phyloP scores from a whole-genome alignment of 768 basidiomycete species.

The Mycena pura region DNA sequence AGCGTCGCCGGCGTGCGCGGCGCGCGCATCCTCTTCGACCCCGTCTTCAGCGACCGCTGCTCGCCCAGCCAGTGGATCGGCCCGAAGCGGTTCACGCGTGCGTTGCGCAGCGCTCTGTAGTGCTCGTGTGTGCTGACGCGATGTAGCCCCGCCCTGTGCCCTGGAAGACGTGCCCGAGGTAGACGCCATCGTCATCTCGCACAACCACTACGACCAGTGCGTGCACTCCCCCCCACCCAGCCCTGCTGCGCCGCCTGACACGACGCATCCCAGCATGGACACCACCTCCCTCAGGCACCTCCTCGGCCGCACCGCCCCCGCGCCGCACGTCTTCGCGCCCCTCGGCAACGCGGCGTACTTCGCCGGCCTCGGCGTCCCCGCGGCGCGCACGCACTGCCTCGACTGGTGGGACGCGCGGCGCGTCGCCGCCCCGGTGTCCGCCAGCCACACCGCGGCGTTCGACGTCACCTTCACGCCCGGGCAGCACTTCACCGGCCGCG shows the following conservation, averaged over 20 bases:
- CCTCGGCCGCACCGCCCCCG: constrained; percentile 36
- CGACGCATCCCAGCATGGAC: constrained; percentile 47
- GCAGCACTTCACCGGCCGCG: constrained; percentile 68
- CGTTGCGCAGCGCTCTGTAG: constrained; percentile 2
- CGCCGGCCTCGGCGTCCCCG: constrained; percentile 44
- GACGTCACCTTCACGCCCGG: constrained; percentile 65
- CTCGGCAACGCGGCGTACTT: constrained; percentile 58
- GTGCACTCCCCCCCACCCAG: constrained; percentile 13
- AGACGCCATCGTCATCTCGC: constrained; percentile 69
- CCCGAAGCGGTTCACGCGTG: constrained; percentile 56
- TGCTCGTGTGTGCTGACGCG: not conserved
- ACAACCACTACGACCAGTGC: constrained; percentile 62
- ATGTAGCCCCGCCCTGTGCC: constrained; percentile 53
- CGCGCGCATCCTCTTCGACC: constrained; percentile 58
- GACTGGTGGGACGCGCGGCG: constrained; percentile 69
- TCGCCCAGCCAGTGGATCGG: constrained; percentile 53
- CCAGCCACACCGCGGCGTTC: constrained; percentile 35
- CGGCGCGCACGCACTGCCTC: constrained; percentile 53
- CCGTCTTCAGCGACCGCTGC: constrained; percentile 60
- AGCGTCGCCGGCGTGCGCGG: constrained; percentile 41
- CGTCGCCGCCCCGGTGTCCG: constrained; percentile 40
- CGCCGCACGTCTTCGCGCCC: constrained; percentile 64
- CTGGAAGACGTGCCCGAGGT: constrained; percentile 65
- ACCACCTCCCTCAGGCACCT: constrained; percentile 49
- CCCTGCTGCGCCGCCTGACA: not conserved